Base-by-base conservation (phyloP, 2,329 filamentous ascomycete genomes). In the Grosmannia clavigera region DNA sequence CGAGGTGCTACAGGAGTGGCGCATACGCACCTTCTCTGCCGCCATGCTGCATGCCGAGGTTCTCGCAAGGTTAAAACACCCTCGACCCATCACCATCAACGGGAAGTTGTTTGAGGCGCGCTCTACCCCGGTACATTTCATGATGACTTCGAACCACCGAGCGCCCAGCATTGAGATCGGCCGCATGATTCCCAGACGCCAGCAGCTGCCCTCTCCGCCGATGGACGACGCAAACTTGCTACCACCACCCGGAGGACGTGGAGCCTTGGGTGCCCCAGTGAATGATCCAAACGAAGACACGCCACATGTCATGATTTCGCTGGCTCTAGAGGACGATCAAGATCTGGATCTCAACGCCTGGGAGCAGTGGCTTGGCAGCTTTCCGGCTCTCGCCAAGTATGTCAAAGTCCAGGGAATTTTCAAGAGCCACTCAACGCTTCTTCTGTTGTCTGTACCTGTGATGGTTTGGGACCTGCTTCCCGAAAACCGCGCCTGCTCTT, bases 21-120 rank as follows among this genome's bases (percentile, higher is more conserved):
- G 76, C 29, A 65, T 75, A 11, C 75, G 77, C 59, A 76, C 75
- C 0, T 84, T 80, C 64, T 83, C 81, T 7, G 81, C 80, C 19
- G 81, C 80, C 31, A 83, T 83, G 81, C 72, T 84, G 6, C 81
- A 84, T 64, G 81, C 81, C 25, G 81, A 84, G 64, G 74, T 83
- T 10, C 72, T 84, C 19, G 81, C 81, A n/a, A 78, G 81, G 3
- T 67, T 84, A 1, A 84, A 83, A 65, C 81, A 83, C 62, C 81
- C 81, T 5, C 73, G 81, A 9, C 81, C 80, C 25, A 78, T 82
- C 64, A 75, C 78, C 60, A 77, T 80, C 64, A 81, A 83, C 63
- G 81, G 81, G 58, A 80, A 78, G 68, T 75, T 78, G 22, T 81
- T 81, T 55, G 81, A 83, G 65, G 78, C 79, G 43, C 76, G 81